phyloP scores from a whole-genome alignment of 148 eudicot genomes.

The Dianthus caryophyllus region DNA sequence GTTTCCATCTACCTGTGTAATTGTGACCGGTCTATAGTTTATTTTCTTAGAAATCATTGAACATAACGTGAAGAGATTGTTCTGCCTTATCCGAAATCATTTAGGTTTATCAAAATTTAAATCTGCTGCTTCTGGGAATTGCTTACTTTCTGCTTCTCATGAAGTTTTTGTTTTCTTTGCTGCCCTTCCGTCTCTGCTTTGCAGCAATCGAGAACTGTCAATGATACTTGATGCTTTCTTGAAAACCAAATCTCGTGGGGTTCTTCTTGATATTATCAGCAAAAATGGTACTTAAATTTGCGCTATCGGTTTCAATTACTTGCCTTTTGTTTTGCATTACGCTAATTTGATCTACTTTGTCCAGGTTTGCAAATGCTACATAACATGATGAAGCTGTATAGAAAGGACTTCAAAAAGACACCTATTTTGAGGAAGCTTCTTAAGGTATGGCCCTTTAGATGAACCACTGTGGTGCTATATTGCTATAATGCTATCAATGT shows the following conservation, averaged over 20 bases:
- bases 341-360: slow-evolving; percentile 10
- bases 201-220: slow-evolving; percentile 93
- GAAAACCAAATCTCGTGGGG: slow-evolving; percentile 79
- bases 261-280: slow-evolving; percentile 73
- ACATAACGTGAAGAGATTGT: not conserved
- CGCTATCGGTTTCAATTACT: not conserved
- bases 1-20: not conserved
- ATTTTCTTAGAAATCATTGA: not conserved
- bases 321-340: slow-evolving; percentile 11
- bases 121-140: slow-evolving; percentile 1
- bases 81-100: slow-evolving; percentile 3
- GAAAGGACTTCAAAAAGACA: slow-evolving; percentile 68
- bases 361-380: slow-evolving; percentile 96
- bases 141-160: slow-evolving; percentile 4
- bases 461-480: not conserved
- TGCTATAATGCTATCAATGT: too few species aligned
- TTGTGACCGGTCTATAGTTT: not conserved
- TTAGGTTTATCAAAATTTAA: not conserved
- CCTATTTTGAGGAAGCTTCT: slow-evolving; percentile 94
- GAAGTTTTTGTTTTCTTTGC: not conserved
- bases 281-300: slow-evolving; percentile 64
- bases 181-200: slow-evolving; percentile 16
- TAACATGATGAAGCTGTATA: slow-evolving; percentile 78
- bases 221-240: slow-evolving; percentile 91
- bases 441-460: slow-evolving; percentile 44